Evolutionary conservation across 345 rosid genomes (phyloP).

Genomic region (Populus deltoides): DNA sequence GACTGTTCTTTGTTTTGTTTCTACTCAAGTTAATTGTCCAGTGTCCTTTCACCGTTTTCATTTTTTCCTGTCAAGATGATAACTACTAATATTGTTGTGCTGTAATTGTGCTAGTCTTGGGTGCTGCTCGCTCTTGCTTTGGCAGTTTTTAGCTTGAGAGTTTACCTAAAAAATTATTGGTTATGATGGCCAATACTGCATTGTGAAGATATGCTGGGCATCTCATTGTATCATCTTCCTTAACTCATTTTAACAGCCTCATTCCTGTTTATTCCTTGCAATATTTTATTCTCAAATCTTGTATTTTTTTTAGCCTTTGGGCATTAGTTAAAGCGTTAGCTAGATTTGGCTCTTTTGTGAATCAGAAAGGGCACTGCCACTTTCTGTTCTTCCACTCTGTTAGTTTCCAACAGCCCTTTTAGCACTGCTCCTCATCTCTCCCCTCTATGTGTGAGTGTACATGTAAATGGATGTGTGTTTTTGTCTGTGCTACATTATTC

Average conservation of each 20-base stretch:
- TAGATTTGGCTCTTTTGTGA: background rate
- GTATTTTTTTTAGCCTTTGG: background rate
- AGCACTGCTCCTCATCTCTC: background rate
- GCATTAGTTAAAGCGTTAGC: background rate
- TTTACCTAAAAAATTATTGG: background rate
- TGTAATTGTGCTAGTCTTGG: background rate
- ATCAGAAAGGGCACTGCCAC: background rate
- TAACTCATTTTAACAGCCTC: background rate
- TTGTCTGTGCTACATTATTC: background rate
- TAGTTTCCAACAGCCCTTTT: background rate
- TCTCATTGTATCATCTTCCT: background rate
- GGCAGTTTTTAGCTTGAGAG: background rate
- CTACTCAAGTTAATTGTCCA: background rate
- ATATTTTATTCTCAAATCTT: background rate
- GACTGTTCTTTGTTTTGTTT: background rate
- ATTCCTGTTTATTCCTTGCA: background rate
- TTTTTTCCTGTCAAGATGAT: background rate
- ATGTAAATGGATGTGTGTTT: background rate
- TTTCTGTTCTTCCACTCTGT: background rate
- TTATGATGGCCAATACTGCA: background rate
- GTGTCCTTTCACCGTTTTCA: background rate
- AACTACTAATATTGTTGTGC: background rate
- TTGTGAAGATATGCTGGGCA: background rate
- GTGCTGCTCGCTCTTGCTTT: background rate
- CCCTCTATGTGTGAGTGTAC: background rate